Evolutionary conservation across 805 yeast species (phyloP), one percentile per base, ranked within the genome.

Genomic region (Zygoascus ofunaensis): DNA sequence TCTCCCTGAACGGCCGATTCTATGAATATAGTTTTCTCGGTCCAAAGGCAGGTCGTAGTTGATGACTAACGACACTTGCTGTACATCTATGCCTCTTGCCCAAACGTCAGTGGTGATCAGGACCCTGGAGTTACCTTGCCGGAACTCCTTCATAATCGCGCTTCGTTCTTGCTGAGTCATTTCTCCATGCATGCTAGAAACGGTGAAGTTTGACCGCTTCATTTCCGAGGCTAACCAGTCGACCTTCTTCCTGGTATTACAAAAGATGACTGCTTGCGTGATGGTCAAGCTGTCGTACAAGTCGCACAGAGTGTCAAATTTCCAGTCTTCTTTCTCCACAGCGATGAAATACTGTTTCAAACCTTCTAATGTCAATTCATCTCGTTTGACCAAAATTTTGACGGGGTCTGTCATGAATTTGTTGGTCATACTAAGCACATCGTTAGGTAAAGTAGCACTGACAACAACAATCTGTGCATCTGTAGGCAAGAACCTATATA

Each of bases 1-100:
- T 68, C 98, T 81, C 61, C 98, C 98, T 57, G 94, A 86, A 72
- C 98, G 80, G 67, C 98, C 98, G 60, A 90, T 94, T 72, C 98
- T 79, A 71, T 90, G 98, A 60, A 90, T 83, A 66, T 92, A 90
- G 73, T 86, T 89, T 68, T 89, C 96, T 66, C 83, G 79, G 71
- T 82, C 83, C 55, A 78, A 73, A 37, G 97, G 97, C 57, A 89
- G 70, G 67, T 89, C 97, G 71, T 87, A 89, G 74, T 89, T 89
- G 54, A 89, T 85, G 52, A 89, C 97, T 55, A 90, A 74, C 26
- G 95, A 87, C 46, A 89, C 95, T 71, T 89, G 97, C 71, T 89
- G 97, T 44, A 89, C 96, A 70, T 89, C 97, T 55, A 89, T 89
- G 68, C 97, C 97, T 70, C 97, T 80, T 33, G 97, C 97, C 80